phyloP scores from a whole-genome alignment of 2,329 filamentous ascomycete species.

The Tolypocladium guangdongense region DNA sequence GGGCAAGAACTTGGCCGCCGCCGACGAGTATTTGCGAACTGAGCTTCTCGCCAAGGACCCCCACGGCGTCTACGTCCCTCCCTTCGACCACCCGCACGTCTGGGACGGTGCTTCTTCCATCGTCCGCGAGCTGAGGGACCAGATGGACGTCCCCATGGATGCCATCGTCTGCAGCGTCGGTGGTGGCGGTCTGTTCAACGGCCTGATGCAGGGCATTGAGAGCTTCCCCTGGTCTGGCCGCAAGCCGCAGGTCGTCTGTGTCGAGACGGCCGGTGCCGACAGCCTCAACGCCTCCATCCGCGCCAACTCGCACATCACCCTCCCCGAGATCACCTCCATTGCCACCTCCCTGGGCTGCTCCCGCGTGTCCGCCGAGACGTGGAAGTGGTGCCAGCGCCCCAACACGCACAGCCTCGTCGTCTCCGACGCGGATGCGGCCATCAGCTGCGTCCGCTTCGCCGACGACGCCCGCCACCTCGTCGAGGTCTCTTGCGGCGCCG shows the following conservation, averaged over 20 bases:
- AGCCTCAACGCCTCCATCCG: constrained; percentile 53
- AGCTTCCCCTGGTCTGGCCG: constrained; percentile 21
- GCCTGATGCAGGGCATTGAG: constrained; percentile 60
- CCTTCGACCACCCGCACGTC: constrained; percentile 57
- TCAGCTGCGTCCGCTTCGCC: constrained; percentile 64
- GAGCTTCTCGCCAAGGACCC: constrained; percentile 42
- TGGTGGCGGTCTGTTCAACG: constrained; percentile 70
- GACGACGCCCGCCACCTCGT: constrained; percentile 76
- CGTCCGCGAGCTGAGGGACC: constrained; percentile 36
- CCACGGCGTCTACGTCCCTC: constrained; percentile 52
- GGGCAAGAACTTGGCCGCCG: constrained; percentile 58
- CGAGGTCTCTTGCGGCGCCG: constrained; percentile 77
- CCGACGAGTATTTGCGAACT: constrained; percentile 54
- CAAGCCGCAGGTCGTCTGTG: constrained; percentile 49
- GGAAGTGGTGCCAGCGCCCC: constrained; percentile 47
- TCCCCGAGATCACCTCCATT: constrained; percentile 63
- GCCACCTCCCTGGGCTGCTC: constrained; percentile 66
- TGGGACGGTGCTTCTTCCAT: constrained; percentile 56
- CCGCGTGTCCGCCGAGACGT: constrained; percentile 56
- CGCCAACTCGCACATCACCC: constrained; percentile 45
- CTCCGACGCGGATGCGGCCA: constrained; percentile 57
- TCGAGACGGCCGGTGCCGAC: constrained; percentile 68
- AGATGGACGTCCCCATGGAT: constrained; percentile 42
- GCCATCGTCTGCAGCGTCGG: constrained; percentile 70
- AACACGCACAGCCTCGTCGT: constrained; percentile 26